Conservation (phyloP, 2,329 filamentous ascomycete species). For the Camillea tinctor region DNA sequence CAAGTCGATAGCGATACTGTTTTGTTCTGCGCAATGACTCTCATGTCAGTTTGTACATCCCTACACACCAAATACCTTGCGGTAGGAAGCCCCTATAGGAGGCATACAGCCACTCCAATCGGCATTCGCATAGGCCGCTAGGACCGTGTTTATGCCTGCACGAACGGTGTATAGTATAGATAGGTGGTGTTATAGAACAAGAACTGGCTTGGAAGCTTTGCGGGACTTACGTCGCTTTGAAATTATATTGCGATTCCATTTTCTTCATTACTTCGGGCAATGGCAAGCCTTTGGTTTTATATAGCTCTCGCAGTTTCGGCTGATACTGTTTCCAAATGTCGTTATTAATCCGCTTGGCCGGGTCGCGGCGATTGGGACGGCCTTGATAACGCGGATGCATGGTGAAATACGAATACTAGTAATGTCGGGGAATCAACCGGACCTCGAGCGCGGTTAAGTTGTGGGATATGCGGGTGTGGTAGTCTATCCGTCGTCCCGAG, state of each 20-base stretch:
- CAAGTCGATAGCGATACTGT: conserved; percentile 15
- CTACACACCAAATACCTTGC: not conserved
- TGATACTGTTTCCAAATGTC: conserved; percentile 6
- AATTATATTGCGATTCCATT: conserved; percentile 7
- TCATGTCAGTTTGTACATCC: not conserved
- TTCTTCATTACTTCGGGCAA: conserved; percentile 7
- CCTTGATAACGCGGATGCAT: not conserved
- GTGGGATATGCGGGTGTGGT: not conserved
- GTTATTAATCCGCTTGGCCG: not conserved
- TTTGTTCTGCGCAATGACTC: not conserved
- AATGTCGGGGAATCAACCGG: too few species aligned
- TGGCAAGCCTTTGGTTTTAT: conserved; percentile 5
- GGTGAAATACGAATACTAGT: not conserved
- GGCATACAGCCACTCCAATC: not conserved
- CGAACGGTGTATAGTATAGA: too few species aligned
- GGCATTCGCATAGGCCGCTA: not conserved
- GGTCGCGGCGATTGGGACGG: not conserved
- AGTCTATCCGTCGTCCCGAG: not conserved
- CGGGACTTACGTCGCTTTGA: conserved; percentile 14
- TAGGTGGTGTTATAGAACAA: too few species aligned
- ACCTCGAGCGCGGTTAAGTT: not conserved
- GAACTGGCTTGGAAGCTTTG: not conserved
- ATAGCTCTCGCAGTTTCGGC: conserved; percentile 2
- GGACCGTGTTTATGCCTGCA: not conserved
- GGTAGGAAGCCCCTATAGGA: not conserved